These are phyloP conservation scores for Cardiospermum halicacabum DNA, from an alignment of 345 rosid genomes.

Conservation along the genomic window DNA sequence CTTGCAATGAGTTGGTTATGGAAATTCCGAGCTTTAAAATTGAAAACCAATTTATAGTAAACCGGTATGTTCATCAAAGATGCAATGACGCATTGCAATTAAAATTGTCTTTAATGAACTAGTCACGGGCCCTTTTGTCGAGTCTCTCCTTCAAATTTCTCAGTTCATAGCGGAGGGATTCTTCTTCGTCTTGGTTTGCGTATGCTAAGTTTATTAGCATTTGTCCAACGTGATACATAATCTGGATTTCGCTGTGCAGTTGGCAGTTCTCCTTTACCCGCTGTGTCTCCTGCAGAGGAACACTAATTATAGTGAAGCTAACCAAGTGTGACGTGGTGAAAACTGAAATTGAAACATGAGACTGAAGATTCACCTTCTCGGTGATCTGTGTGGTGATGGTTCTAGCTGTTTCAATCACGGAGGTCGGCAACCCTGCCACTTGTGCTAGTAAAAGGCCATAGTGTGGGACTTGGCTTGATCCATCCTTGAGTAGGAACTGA, in stretches of 20 bases:
- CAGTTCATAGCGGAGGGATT: conserved; percentile 61
- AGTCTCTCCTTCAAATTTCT: conserved; percentile 53
- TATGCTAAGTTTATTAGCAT: conserved; percentile 65
- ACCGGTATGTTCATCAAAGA: no score
- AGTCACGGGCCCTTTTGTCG: no score
- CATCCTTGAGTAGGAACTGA: conserved; percentile 84
- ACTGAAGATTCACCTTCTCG: conserved; percentile 40
- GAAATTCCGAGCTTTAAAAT: no score
- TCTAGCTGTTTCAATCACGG: conserved; percentile 80
- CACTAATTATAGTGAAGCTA: neutral
- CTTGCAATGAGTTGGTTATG: neutral
- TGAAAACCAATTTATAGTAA: no score
- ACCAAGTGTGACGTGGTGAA: no score
- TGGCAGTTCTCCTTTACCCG: conserved; percentile 62
- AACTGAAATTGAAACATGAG: no score
- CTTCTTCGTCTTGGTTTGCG: conserved; percentile 60
- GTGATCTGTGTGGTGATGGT: conserved; percentile 62
- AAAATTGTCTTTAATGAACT: no score
- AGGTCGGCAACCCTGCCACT: conserved; percentile 77
- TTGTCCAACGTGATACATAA: conserved; percentile 53
- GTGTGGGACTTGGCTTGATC: conserved; percentile 66
- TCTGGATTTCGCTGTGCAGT: conserved; percentile 41
- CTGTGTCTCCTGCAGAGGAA: conserved; percentile 45
- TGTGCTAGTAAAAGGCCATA: conserved; percentile 84
- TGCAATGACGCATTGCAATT: no score